phyloP scores from a whole-genome alignment of 331 rosid genomes.

The Spiraea crenata region DNA sequence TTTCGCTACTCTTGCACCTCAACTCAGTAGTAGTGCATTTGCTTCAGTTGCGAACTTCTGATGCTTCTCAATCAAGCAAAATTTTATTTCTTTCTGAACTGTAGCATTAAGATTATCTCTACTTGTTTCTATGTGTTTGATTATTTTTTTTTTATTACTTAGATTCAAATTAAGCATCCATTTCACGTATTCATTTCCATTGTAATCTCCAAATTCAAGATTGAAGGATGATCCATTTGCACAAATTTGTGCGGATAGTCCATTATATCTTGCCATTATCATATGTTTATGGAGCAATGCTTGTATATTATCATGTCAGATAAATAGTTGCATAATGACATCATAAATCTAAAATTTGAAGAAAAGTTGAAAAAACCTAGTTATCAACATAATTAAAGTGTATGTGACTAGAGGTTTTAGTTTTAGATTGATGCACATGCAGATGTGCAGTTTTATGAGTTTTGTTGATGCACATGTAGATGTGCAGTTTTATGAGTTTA shows the following conservation, averaged over 20 bases:
- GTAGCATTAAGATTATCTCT: not conserved
- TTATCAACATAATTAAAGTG: not conserved
- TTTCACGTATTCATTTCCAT: not conserved
- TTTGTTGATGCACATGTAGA: too few species aligned
- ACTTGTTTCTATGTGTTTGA: not conserved
- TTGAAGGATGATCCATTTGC: not conserved
- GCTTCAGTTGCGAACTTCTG: not conserved
- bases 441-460: not conserved
- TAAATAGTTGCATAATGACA: not conserved
- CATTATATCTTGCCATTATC: too few species aligned
- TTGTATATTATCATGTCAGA: not conserved
- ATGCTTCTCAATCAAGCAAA: not conserved
- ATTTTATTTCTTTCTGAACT: not conserved
- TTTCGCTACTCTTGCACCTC: constrained; percentile 10
- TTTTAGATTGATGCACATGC: not conserved
- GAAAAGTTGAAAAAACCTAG: not conserved
- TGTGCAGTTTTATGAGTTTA: not conserved
- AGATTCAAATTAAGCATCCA: not conserved
- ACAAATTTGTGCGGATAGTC: too few species aligned
- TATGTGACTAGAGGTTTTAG: not conserved
- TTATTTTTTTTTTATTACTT: not conserved
- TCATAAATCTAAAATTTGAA: not conserved
- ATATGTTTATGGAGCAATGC: not conserved
- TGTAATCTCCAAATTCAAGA: not conserved
- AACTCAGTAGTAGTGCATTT: not conserved